Percentiles rank a stretch among this genome's conserved stretches.
Evolutionary conservation across 345 rosid genomes (phyloP).

Genomic region (Camelina sativa): DNA sequence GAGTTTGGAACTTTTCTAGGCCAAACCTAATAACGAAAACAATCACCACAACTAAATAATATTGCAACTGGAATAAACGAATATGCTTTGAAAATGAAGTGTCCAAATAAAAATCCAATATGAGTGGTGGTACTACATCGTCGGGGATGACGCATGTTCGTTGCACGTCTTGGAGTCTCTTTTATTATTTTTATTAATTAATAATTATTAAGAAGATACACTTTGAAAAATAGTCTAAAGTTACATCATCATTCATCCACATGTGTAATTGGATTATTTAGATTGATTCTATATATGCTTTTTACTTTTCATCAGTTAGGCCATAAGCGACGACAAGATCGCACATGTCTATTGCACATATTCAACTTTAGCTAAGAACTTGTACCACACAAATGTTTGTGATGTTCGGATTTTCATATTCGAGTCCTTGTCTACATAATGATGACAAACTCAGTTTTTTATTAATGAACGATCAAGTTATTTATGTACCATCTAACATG

Average conservation of each 20-base stretch:
- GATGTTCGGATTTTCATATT: conserved; percentile 17
- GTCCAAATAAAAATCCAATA: conserved; percentile 28
- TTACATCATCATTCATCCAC: conserved; percentile 28
- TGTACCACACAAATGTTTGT: conserved; percentile 36
- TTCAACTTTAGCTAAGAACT: conserved; percentile 32
- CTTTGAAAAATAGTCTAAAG: background rate
- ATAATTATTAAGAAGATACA: background rate
- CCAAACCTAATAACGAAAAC: conserved; percentile 1
- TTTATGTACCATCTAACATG: too few relatives aligned
- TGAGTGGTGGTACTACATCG: conserved; percentile 23
- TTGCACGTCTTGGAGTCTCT: conserved; percentile 37
- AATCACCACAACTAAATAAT: conserved; percentile 1
- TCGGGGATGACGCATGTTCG: conserved; percentile 34
- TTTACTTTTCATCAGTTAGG: conserved; percentile 29
- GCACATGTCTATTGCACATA: conserved; percentile 40
- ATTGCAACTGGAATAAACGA: conserved; percentile 31
- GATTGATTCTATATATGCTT: conserved; percentile 10
- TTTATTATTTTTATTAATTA: background rate
- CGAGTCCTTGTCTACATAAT: conserved; percentile 17
- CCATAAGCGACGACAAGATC: conserved; percentile 27
- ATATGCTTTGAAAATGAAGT: conserved; percentile 40
- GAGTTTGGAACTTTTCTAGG: background rate
- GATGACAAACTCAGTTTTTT: too few relatives aligned
- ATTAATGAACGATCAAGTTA: too few relatives aligned
- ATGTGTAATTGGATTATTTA: conserved; percentile 30